A percentile compares a stretch with the other conserved stretches of the same genome.
Evolutionary conservation across 1,284 basidiomycete genomes (phyloP).

Genomic region (Cerrena zonata): DNA sequence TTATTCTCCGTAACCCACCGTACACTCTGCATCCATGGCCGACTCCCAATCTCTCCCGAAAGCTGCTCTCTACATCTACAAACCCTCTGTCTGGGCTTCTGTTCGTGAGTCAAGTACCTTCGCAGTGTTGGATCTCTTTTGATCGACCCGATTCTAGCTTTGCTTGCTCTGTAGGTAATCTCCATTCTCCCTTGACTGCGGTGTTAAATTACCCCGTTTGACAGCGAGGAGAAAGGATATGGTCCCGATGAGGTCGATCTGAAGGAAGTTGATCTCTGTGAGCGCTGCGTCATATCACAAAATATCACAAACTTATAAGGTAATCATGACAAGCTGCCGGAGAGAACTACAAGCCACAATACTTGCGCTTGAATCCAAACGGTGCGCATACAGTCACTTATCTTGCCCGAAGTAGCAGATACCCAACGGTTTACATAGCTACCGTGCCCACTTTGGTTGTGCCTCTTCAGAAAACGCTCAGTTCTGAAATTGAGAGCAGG

Average conservation of each 20-base stretch:
- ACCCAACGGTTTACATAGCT: slow-evolving; percentile 33
- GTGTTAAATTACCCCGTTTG: slow-evolving; percentile 4
- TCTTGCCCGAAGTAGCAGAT: neutral
- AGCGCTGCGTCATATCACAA: no score
- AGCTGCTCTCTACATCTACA: slow-evolving; percentile 40
- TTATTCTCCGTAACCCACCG: neutral
- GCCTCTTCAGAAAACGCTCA: slow-evolving; percentile 68
- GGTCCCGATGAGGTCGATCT: slow-evolving; percentile 61
- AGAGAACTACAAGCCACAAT: slow-evolving; percentile 61
- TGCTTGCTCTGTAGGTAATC: slow-evolving; percentile 43
- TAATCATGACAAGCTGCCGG: slow-evolving; percentile 67
- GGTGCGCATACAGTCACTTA: slow-evolving; percentile 36
- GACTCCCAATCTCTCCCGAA: slow-evolving; percentile 22
- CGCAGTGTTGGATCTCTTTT: neutral
- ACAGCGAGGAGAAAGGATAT: slow-evolving; percentile 70
- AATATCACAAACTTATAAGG: no score
- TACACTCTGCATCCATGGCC: slow-evolving; percentile 15
- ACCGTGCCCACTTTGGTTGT: slow-evolving; percentile 84
- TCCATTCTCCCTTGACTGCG: no score
- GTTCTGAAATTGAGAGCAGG: slow-evolving; percentile 67
- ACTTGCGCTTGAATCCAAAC: slow-evolving; percentile 72
- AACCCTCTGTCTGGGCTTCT: slow-evolving; percentile 54
- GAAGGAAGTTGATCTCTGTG: slow-evolving; percentile 58
- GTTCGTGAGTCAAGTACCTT: slow-evolving; percentile 40
- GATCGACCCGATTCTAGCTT: slow-evolving; percentile 27